A percentile compares a stretch with the other conserved stretches of the same genome.
These are phyloP conservation scores for Choiromyces venosus DNA, from an alignment of 495 filamentous ascomycete species.

Conservation along the genomic window DNA sequence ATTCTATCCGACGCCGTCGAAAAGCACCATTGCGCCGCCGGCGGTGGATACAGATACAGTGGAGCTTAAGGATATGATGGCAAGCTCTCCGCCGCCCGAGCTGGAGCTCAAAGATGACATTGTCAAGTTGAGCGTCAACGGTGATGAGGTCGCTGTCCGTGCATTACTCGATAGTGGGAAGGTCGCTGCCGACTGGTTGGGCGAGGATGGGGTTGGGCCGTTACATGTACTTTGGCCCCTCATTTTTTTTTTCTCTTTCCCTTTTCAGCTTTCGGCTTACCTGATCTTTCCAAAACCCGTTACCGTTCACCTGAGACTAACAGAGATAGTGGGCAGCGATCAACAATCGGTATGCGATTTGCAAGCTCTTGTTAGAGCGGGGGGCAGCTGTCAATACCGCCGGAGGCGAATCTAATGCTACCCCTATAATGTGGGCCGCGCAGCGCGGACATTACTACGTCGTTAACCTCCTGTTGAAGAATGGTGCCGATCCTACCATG, in stretches of 20 bases:
- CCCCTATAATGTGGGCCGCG: constrained; percentile 93
- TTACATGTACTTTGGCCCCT: constrained; percentile 65
- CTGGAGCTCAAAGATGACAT: constrained; percentile 67
- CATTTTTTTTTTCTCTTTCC: constrained; percentile 13
- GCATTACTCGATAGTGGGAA: constrained; percentile 78
- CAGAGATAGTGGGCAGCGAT: constrained; percentile 90
- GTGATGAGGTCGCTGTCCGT: constrained; percentile 80
- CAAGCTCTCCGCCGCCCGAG: constrained; percentile 41
- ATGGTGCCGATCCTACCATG: constrained; percentile 83
- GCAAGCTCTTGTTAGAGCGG: constrained; percentile 83
- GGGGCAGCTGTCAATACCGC: constrained; percentile 91
- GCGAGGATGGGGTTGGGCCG: constrained; percentile 89
- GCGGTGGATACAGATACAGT: constrained; percentile 44
- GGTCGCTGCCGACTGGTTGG: constrained; percentile 69
- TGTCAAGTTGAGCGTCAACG: constrained; percentile 88
- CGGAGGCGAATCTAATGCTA: constrained; percentile 88
- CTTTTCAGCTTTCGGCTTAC: neutral
- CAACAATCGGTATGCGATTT: constrained; percentile 94
- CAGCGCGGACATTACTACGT: constrained; percentile 69
- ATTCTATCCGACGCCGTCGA: constrained; percentile 32
- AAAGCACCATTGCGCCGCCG: constrained; percentile 38
- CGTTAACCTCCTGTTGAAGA: constrained; percentile 71
- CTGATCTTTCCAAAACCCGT: neutral
- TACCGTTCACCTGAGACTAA: constrained; percentile 8
- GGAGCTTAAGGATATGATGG: constrained; percentile 63